Percentiles rank a stretch among this genome's conserved stretches.
These are phyloP conservation scores for Solanum corneliomulleri DNA, from an alignment of 257 asterid genomes.

Conservation along the genomic window DNA sequence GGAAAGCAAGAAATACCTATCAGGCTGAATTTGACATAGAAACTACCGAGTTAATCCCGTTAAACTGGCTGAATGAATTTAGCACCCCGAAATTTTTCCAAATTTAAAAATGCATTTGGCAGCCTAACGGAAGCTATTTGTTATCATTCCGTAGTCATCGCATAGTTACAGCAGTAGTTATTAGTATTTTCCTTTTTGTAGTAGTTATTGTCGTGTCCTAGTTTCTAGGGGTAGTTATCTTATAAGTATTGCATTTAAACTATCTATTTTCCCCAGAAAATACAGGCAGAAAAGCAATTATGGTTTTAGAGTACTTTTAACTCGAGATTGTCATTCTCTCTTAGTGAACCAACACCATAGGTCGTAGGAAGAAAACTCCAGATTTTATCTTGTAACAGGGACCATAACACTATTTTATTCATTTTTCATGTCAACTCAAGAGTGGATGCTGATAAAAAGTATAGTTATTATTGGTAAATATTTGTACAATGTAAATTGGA, in stretches of 20 bases:
- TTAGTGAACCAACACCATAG: too few relatives aligned
- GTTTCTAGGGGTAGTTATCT: not conserved
- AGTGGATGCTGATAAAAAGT: too few relatives aligned
- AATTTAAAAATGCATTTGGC: not conserved
- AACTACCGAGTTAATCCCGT: not conserved
- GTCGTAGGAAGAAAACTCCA: too few relatives aligned
- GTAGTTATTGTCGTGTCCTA: not conserved
- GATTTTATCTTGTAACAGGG: too few relatives aligned
- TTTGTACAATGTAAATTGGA: too few relatives aligned
- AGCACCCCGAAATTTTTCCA: not conserved
- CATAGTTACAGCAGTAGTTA: not conserved
- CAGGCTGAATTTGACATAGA: not conserved
- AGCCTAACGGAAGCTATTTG: not conserved
- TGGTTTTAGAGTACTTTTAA: not conserved
- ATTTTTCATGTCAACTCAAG: too few relatives aligned
- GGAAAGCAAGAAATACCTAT: not conserved
- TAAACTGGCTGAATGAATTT: not conserved
- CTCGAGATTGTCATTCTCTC: not conserved
- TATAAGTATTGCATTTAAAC: not conserved
- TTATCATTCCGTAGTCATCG: not conserved
- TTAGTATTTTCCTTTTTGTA: not conserved
- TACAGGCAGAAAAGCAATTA: not conserved
- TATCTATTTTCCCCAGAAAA: too few relatives aligned
- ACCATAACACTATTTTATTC: not conserved
- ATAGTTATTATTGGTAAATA: too few relatives aligned